Evolutionary conservation across 1,284 basidiomycete species (phyloP).

Genomic region (Trametes pubescens): DNA sequence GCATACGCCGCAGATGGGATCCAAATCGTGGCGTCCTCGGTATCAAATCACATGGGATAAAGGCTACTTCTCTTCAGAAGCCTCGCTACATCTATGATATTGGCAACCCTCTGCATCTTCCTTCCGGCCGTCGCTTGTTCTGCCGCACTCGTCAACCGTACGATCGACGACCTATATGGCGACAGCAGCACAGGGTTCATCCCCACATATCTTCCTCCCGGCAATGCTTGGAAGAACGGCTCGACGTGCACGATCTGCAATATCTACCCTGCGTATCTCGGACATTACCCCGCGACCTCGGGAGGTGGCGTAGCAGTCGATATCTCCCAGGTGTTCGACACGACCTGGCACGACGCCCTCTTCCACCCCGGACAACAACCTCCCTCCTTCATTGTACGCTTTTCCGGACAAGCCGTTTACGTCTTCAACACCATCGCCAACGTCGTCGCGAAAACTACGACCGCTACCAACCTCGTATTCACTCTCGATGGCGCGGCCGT

Average conservation of each 20-base stretch:
- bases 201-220: neutral
- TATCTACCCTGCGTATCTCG: neutral
- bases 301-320: neutral
- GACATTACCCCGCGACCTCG: no score
- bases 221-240: neutral
- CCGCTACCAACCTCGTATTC: slow-evolving; percentile 12
- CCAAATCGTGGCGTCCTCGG: no score
- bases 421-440: slow-evolving; percentile 22
- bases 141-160: slow-evolving; percentile 3
- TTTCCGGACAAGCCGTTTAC: slow-evolving; percentile 15
- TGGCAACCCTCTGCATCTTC: neutral
- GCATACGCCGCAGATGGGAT: no score
- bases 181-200: neutral
- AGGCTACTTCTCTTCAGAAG: no score
- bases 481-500: slow-evolving; percentile 16
- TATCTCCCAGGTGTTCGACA: neutral
- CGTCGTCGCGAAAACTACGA: neutral
- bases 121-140: neutral
- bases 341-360: slow-evolving; percentile 14
- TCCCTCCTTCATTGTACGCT: neutral
- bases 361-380: neutral
- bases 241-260: neutral
- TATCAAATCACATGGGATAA: no score
- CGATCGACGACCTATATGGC: slow-evolving; percentile 3
- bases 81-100: no score